These are phyloP conservation scores for Sistotremastrum niveocremeum DNA, from an alignment of 768 basidiomycete genomes.

Conservation along the genomic window DNA sequence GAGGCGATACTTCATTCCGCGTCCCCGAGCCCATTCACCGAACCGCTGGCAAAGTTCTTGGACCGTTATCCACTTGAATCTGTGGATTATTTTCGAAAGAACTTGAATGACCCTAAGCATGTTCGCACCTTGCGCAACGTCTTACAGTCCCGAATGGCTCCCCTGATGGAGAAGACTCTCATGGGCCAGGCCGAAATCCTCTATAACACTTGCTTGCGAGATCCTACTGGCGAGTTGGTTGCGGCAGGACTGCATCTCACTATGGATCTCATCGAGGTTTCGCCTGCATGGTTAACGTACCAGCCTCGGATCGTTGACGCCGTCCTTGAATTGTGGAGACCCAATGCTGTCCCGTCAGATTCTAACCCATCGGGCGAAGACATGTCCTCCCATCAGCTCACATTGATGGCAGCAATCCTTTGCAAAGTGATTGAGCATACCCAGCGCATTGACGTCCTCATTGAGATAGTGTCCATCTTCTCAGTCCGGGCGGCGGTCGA, in stretches of 20 bases:
- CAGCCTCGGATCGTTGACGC: constrained; percentile 55
- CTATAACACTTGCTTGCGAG: constrained; percentile 21
- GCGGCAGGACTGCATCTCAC: constrained; percentile 66
- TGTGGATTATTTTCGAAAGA: constrained; percentile 68
- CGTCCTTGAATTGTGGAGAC: constrained; percentile 60
- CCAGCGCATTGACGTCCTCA: constrained; percentile 78
- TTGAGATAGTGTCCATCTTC: constrained; percentile 75
- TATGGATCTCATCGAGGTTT: constrained; percentile 55
- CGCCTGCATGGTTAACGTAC: constrained; percentile 59
- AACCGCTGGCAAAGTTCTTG: constrained; percentile 81
- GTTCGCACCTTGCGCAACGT: constrained; percentile 77
- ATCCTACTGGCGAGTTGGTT: constrained; percentile 25
- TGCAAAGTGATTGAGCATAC: constrained; percentile 51
- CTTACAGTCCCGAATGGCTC: constrained; percentile 65
- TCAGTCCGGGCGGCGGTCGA: constrained; percentile 74
- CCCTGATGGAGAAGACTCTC: constrained; percentile 21
- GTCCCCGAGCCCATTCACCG: constrained; percentile 80
- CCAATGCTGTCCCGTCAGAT: constrained; percentile 24
- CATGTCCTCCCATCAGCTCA: constrained; percentile 41
- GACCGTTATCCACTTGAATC: constrained; percentile 83
- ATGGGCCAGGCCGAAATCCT: constrained; percentile 16
- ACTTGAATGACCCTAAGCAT: constrained; percentile 66
- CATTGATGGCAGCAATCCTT: constrained; percentile 65
- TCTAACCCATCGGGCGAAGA: constrained; percentile 24
- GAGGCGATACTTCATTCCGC: constrained; percentile 89